Evolutionary conservation across 1,284 basidiomycete species (phyloP), one percentile per base, ranked within the genome.

Genomic region (Entoloma clypeatum): DNA sequence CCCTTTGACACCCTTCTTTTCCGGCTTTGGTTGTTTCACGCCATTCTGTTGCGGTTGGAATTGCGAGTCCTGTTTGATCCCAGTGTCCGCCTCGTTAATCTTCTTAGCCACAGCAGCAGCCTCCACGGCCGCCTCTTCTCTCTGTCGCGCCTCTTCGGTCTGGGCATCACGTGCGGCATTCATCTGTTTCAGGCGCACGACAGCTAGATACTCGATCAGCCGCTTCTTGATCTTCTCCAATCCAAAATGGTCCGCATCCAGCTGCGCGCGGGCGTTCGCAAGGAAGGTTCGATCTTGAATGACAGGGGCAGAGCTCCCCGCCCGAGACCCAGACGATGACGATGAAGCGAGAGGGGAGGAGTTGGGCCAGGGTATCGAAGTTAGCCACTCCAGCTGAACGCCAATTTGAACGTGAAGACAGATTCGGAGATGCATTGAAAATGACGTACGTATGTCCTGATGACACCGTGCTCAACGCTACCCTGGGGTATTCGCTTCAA

Each of bases 191-290:
- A 95, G 68, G 50, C 91, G 75, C 33, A 93, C 85, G 18, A 95
- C 85, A 0, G 90, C 92, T 16, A 95, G 74, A 58, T 92, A 94
- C 57, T 95, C 92, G 41, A 93, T 85, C 8, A 95, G 70, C 7
- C 92, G 77, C 49, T 89, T 86, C 73, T 95, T 94, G 61, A 94
- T 81, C 61, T 91, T 90, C 52, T 91, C 88, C 7, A 94, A 70
- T 1, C 92, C 92, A 52, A 82, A 94, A 61, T 94, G 91, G 49
- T 94, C 92, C 28, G 81, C 73, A 52, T 94, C 90, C 5, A 94
- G 77, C 49, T 93, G 91, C 11, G 69, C 67, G 13, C 81, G 76
- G 16, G 86, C 85, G 30, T 69, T 74, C 16, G 69, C 46, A 24
- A 89, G 69, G 67, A 88, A 88, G 2, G 71, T 53, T 23, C 65